Base-by-base conservation (phyloP, 2,329 filamentous ascomycete genomes). In the Xylaria multiplex region DNA sequence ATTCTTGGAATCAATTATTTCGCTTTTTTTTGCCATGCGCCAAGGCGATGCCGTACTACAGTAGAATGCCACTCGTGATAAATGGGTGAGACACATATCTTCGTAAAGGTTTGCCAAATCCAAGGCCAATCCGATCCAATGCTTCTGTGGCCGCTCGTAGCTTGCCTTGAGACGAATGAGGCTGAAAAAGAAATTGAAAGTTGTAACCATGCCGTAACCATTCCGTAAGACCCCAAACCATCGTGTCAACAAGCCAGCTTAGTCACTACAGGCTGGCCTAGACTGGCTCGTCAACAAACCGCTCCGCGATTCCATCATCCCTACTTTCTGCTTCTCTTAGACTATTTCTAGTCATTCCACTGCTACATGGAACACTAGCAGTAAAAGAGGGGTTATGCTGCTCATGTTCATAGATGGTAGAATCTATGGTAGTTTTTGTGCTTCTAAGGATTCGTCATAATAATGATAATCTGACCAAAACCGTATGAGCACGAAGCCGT, bases 1-100 rank as follows among this genome's bases (percentile, higher is more conserved):
- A 66, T 69, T 63, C 52, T 66, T 60, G n/a, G 57, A 69, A 69
- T 45, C 60, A 50, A 59, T 30, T 30, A 27, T 52, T 50, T 59
- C 45, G 43, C 3, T 27, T 27, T 19, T 19, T 54, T 55, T 62
- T 64, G 52, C 57, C 42, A 43, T 66, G 60, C 66, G 66, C 64
- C 66, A 40, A 55, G 52, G 48, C 43, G 35, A 68, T 68, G 53
- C 52, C 57, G 45, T 50, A 59, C 54, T 55, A 45, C 43, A 62
- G 62, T 13, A 46, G 24, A 59, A 69, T 52, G 19, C 40, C 43
- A 56, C 50, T 54, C 40, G 43, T 61, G 56, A 63, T 56, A 40
- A 66, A 54, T 64, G 52, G 52, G 30, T 30, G 60, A 32, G 57
- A 64, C 42, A 66, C 66, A 53, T 62, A 56, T 59, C 64, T 64